These are phyloP conservation scores for Canariomyces notabilis DNA, from an alignment of 2,329 filamentous ascomycete species.

Conservation along the genomic window DNA sequence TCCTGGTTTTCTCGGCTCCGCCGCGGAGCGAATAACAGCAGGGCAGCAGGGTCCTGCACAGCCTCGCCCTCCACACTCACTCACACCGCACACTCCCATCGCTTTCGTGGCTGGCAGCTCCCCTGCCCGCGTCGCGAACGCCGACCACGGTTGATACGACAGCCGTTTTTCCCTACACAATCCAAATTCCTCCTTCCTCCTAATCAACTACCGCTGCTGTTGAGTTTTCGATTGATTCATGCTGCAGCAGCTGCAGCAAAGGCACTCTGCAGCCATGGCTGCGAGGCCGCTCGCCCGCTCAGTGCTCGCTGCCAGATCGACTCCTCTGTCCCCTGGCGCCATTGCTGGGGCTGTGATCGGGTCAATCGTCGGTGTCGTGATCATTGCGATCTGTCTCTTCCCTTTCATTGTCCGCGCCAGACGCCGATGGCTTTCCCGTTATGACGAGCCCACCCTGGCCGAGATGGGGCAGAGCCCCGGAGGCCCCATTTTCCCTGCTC, in stretches of 20 bases:
- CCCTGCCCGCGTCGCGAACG: too few species aligned
- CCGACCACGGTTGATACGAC: slow-evolving; percentile 7
- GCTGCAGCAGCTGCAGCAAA: slow-evolving; percentile 5
- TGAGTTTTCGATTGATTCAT: slow-evolving; percentile 7
- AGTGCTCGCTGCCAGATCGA: slow-evolving; percentile 22
- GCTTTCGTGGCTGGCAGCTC: slow-evolving; percentile 12
- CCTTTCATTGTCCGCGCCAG: slow-evolving; percentile 31
- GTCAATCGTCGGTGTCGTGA: slow-evolving; percentile 26
- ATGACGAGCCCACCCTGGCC: slow-evolving; percentile 25
- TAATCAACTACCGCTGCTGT: slow-evolving; percentile 1
- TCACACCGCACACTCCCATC: background rate
- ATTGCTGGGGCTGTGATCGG: slow-evolving; percentile 34
- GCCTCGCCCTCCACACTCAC: slow-evolving; percentile 6
- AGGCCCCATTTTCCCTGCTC: slow-evolving; percentile 21
- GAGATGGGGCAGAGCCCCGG: slow-evolving; percentile 30
- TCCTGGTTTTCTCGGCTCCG: background rate
- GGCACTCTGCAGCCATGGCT: slow-evolving; percentile 8
- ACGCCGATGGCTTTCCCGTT: slow-evolving; percentile 22
- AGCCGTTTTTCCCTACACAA: slow-evolving; percentile 1
- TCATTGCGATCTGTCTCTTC: slow-evolving; percentile 30
- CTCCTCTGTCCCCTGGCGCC: slow-evolving; percentile 27
- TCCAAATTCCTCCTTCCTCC: background rate
- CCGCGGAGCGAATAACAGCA: slow-evolving; percentile 8
- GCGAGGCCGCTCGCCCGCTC: slow-evolving; percentile 19
- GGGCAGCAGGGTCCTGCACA: slow-evolving; percentile 8